phyloP scores from a whole-genome alignment of 2,329 filamentous ascomycete genomes.

The Aspergillus sojae region DNA sequence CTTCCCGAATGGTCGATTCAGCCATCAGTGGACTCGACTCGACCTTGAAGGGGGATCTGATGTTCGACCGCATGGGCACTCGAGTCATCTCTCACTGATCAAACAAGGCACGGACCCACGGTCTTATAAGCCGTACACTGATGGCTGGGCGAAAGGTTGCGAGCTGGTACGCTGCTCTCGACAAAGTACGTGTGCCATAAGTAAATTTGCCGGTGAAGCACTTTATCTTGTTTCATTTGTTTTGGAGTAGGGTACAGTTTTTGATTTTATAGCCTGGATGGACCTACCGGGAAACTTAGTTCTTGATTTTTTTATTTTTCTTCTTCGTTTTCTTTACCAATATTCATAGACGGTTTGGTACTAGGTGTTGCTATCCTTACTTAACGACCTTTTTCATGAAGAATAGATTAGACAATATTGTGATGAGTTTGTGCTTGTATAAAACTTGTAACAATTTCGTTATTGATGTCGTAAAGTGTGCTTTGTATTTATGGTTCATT shows the following conservation, averaged over 20 bases:
- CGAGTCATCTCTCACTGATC: constrained; percentile 34
- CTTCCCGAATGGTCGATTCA: constrained; percentile 49
- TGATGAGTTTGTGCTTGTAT: neutral
- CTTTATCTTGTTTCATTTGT: neutral
- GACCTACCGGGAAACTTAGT: neutral
- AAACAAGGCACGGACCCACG: neutral
- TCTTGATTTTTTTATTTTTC: neutral
- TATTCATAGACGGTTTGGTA: constrained; percentile 15
- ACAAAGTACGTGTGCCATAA: neutral
- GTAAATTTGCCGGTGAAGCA: neutral
- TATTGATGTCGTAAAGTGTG: neutral
- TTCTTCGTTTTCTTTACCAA: neutral
- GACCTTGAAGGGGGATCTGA: constrained; percentile 43
- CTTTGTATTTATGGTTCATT: neutral
- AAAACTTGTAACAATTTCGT: neutral
- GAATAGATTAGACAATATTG: constrained; percentile 7
- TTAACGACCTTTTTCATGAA: neutral
- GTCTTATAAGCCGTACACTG: constrained; percentile 1
- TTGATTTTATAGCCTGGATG: constrained; percentile 6
- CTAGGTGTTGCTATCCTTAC: constrained; percentile 2
- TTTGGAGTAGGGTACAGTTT: constrained; percentile 6
- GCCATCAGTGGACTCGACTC: constrained; percentile 46
- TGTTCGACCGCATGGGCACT: constrained; percentile 48
- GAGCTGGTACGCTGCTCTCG: neutral
- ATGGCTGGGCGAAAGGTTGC: neutral